Conservation (phyloP, 192 early-diverging fungal species). For the Chytriomyces hyalinus region DNA sequence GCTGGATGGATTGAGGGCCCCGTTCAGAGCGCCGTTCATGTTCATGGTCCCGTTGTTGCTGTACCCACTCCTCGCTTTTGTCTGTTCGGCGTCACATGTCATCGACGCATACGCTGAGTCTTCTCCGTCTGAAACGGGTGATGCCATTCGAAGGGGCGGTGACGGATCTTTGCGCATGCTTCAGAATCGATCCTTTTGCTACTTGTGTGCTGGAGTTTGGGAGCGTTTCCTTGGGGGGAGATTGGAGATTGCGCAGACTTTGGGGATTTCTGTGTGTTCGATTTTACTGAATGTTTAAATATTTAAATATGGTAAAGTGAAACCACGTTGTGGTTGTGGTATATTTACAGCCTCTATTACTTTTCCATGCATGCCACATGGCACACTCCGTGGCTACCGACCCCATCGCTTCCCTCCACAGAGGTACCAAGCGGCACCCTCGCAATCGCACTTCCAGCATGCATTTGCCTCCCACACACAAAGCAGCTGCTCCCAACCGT, state of each 20-base stretch:
- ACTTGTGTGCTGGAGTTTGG: too few species aligned
- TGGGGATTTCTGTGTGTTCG: neutral
- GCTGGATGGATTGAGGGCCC: neutral
- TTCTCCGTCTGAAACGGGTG: conserved; percentile 8
- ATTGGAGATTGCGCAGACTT: too few species aligned
- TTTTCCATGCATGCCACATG: neutral
- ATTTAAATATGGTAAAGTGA: too few species aligned
- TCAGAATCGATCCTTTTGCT: neutral
- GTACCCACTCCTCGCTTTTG: neutral
- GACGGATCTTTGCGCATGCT: neutral
- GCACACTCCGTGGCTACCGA: neutral
- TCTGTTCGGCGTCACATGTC: neutral
- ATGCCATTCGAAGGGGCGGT: neutral
- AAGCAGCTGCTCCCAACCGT: neutral
- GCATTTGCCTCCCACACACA: neutral
- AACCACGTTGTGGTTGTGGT: too few species aligned
- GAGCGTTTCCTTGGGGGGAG: too few species aligned
- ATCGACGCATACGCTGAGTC: conserved; percentile 21
- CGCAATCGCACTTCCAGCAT: neutral
- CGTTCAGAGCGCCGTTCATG: neutral
- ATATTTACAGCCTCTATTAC: too few species aligned
- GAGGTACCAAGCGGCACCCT: neutral
- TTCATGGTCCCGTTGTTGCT: neutral
- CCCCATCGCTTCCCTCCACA: neutral
- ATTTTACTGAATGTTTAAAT: too few species aligned